Percentiles rank a stretch among this genome's conserved stretches.
These are phyloP conservation scores for Fusarium sp. DNA, from an alignment of 2,329 filamentous ascomycete species.

Conservation along the genomic window DNA sequence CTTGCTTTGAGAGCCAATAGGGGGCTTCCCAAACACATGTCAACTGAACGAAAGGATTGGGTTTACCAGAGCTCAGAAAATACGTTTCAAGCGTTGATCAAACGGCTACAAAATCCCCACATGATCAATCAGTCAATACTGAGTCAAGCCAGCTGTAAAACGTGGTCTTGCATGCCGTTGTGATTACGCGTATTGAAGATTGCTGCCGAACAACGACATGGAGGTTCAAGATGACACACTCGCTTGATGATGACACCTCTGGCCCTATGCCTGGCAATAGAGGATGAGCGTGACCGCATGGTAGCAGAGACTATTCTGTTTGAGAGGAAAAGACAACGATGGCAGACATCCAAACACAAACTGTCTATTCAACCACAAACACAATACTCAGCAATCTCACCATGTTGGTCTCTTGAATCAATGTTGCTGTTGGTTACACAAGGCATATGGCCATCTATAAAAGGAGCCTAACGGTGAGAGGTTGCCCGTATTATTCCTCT, in stretches of 20 bases:
- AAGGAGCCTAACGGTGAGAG: too few relatives aligned
- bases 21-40: neutral
- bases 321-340: neutral
- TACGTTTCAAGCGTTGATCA: neutral
- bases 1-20: neutral
- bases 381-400: neutral
- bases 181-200: neutral
- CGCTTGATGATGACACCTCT: neutral
- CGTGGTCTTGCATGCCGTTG: neutral
- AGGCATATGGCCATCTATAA: neutral
- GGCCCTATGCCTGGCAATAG: neutral
- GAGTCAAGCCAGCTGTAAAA: neutral
- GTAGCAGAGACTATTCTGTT: neutral
- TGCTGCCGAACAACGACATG: neutral
- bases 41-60: neutral
- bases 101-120: too few relatives aligned
- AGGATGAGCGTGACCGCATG: neutral
- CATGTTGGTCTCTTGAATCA: neutral
- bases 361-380: neutral
- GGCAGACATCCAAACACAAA: neutral
- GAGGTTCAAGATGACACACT: neutral
- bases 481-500: too few relatives aligned
- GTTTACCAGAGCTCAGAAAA: neutral
- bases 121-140: too few relatives aligned
- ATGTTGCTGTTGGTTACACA: neutral